Conservation (phyloP, 805 yeast genomes). For the Pichia thaimueangensis region DNA sequence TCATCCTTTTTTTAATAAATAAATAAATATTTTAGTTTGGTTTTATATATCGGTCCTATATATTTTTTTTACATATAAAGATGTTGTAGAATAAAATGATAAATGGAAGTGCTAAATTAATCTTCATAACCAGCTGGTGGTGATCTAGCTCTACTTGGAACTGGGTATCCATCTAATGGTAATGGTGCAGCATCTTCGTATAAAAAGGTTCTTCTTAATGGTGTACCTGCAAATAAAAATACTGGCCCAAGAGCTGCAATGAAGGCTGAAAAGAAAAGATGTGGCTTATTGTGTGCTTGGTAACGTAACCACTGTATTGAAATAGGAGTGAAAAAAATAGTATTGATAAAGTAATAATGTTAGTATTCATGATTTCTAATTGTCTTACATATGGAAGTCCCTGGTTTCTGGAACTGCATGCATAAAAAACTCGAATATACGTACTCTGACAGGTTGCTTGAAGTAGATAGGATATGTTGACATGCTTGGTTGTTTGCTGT, state of each 20-base stretch:
- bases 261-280: conserved; percentile 56
- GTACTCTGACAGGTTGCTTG: conserved; percentile 49
- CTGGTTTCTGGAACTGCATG: no score
- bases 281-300: conserved; percentile 72
- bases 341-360: not conserved
- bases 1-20: no score
- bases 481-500: conserved; percentile 13
- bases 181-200: conserved; percentile 61
- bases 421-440: no score
- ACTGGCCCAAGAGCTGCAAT: conserved; percentile 66
- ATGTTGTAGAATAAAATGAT: no score
- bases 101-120: no score
- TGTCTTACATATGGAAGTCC: no score
- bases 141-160: conserved; percentile 50
- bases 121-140: conserved; percentile 52
- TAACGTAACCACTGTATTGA: conserved; percentile 53
- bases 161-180: conserved; percentile 50
- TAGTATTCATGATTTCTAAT: no score
- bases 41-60: no score
- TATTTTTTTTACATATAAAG: no score
- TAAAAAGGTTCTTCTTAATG: conserved; percentile 61
- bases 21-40: no score
- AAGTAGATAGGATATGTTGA: conserved; percentile 45
- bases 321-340: conserved; percentile 26
- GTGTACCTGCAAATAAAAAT: conserved; percentile 52